Evolutionary conservation across 1,284 basidiomycete species (phyloP).

Genomic region (Gymnopus androsaceus): DNA sequence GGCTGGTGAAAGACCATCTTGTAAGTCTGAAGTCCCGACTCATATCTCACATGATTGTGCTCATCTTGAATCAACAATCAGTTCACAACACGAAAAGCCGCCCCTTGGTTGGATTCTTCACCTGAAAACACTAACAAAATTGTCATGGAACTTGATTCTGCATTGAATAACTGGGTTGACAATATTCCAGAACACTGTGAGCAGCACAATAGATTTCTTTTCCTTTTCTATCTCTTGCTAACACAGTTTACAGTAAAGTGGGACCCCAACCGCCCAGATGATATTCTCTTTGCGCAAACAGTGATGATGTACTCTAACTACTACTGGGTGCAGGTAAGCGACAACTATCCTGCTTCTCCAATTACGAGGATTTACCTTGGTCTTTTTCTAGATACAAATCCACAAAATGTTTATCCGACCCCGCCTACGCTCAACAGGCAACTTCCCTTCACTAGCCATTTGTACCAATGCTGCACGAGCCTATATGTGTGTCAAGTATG

Average conservation of each 20-base stretch:
- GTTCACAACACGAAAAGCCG: not conserved
- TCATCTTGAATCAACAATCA: not conserved
- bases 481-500: constrained; percentile 26
- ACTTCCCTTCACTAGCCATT: constrained; percentile 30
- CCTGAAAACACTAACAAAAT: not conserved
- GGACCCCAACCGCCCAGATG: not conserved
- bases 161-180: constrained; percentile 10
- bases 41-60: not conserved
- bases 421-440: constrained; percentile 28
- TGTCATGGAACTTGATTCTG: constrained; percentile 9
- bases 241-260: constrained; percentile 8
- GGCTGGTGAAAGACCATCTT: not conserved
- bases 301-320: constrained; percentile 11
- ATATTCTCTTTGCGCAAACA: constrained; percentile 4
- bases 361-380: too few relatives aligned
- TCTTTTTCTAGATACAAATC: constrained; percentile 44
- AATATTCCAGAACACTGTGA: constrained; percentile 3
- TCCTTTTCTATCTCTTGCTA: not conserved
- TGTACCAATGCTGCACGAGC: constrained; percentile 42
- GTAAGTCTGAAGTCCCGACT: not conserved
- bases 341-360: too few relatives aligned
- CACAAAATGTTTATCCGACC: constrained; percentile 55
- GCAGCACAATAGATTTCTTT: not conserved
- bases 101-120: not conserved
- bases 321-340: constrained; percentile 1